Conservation (phyloP, 2,329 filamentous ascomycete genomes). For the Ophiosphaerella narmari region DNA sequence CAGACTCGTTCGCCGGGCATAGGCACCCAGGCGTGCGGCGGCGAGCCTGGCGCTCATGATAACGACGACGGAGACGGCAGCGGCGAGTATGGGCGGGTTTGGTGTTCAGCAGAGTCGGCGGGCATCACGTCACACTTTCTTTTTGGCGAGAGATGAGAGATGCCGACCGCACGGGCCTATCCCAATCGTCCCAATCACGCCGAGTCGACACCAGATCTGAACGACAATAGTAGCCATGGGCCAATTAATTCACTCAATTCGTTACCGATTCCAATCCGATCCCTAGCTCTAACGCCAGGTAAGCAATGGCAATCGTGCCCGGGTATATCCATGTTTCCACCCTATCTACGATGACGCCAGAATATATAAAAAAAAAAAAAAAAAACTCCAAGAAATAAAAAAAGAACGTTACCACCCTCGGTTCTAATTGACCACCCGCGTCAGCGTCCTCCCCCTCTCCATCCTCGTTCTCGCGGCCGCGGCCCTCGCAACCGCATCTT, state of each 20-base stretch:
- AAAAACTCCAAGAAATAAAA: too few species aligned
- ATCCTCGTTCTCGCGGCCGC: neutral
- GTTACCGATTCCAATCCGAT: neutral
- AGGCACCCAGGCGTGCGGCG: constrained; percentile 71
- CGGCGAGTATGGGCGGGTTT: too few species aligned
- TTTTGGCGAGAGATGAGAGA: constrained; percentile 7
- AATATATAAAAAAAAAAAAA: constrained; percentile 1
- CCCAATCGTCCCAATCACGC: too few species aligned
- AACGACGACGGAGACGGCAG: constrained; percentile 7
- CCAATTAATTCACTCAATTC: neutral
- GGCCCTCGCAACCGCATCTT: constrained; percentile 25
- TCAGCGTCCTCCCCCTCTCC: constrained; percentile 23
- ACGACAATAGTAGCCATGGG: too few species aligned
- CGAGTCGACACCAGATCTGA: too few species aligned
- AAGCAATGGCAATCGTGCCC: constrained; percentile 2
- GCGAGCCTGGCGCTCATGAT: constrained; percentile 75
- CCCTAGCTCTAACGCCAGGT: neutral
- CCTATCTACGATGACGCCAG: neutral
- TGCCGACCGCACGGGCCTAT: too few species aligned
- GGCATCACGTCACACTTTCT: constrained; percentile 22
- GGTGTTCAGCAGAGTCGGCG: neutral
- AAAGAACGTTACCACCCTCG: too few species aligned
- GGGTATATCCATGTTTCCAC: constrained; percentile 18
- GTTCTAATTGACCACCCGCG: constrained; percentile 10
- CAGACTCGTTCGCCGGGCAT: constrained; percentile 66